These are phyloP conservation scores for Cladorrhinum samala DNA, from an alignment of 495 filamentous ascomycete genomes.

Conservation along the genomic window DNA sequence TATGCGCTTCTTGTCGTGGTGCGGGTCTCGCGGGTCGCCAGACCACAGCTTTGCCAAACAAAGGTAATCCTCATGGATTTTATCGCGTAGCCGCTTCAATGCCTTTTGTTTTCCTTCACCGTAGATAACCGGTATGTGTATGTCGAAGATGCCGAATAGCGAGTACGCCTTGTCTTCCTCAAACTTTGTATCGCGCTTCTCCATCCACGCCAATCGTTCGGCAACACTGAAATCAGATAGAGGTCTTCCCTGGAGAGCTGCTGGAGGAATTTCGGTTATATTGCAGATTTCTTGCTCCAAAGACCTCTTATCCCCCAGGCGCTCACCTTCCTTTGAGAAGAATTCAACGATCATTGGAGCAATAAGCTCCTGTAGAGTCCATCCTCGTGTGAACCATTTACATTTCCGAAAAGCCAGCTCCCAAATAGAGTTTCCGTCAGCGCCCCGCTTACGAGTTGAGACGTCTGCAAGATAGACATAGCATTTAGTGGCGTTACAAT, in stretches of 20 bases:
- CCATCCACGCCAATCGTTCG: background rate
- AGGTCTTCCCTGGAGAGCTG: background rate
- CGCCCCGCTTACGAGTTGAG: background rate
- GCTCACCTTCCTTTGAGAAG: background rate
- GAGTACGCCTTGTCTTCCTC: slow-evolving; percentile 3
- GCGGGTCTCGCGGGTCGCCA: background rate
- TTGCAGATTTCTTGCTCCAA: background rate
- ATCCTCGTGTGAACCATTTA: too few species aligned
- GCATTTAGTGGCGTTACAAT: slow-evolving; percentile 22
- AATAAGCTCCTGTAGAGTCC: background rate
- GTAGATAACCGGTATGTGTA: background rate
- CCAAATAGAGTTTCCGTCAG: background rate
- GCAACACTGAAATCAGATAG: background rate
- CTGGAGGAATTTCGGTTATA: background rate
- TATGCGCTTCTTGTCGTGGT: slow-evolving; percentile 33
- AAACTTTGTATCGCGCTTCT: background rate
- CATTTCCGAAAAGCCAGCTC: background rate
- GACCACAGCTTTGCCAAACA: background rate
- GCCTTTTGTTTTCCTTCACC: background rate
- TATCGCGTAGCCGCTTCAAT: background rate
- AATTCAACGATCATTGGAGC: background rate
- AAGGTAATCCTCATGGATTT: background rate
- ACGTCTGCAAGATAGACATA: slow-evolving; percentile 23
- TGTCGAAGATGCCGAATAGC: slow-evolving; percentile 1
- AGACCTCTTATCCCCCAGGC: background rate